Evolutionary conservation across 1,284 basidiomycete species (phyloP).

Genomic region (Cryptococcus floricola): DNA sequence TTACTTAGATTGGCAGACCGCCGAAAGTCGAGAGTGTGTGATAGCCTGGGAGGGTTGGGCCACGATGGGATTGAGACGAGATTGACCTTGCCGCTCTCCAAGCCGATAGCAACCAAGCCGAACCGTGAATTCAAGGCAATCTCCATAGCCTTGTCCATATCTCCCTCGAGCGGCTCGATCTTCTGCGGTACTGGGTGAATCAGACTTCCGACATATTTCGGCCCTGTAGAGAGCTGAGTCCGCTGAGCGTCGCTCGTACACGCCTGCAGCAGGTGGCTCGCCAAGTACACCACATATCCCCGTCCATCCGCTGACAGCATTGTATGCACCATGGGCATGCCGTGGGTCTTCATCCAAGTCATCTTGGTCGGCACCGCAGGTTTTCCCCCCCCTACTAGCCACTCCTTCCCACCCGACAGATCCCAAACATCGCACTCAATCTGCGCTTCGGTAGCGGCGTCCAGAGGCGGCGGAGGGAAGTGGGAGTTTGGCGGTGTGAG

Average conservation of each 20-base stretch:
- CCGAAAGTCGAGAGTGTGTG: slow-evolving; percentile 31
- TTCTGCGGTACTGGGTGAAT: slow-evolving; percentile 21
- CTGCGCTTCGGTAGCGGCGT: slow-evolving; percentile 40
- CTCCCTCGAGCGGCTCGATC: slow-evolving; percentile 53
- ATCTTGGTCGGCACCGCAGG: slow-evolving; percentile 21
- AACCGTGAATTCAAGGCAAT: slow-evolving; percentile 78
- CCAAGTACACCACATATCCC: slow-evolving; percentile 44
- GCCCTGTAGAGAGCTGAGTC: slow-evolving; percentile 7
- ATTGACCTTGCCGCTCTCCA: slow-evolving; percentile 57
- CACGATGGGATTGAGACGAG: slow-evolving; percentile 52
- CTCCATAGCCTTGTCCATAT: slow-evolving; percentile 58
- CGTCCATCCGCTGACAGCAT: slow-evolving; percentile 47
- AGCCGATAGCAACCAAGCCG: slow-evolving; percentile 79
- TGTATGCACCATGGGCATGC: slow-evolving; percentile 37
- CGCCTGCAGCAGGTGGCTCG: slow-evolving; percentile 13
- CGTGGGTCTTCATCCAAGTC: slow-evolving; percentile 22
- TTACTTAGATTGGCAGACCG: slow-evolving; percentile 40
- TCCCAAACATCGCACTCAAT: slow-evolving; percentile 45
- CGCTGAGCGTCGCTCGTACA: slow-evolving; percentile 4
- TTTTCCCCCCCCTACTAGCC: slow-evolving; percentile 18
- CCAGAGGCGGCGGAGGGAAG: slow-evolving; percentile 42
- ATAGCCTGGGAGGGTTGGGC: slow-evolving; percentile 21
- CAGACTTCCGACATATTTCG: slow-evolving; percentile 17
- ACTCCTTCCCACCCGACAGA: slow-evolving; percentile 25
- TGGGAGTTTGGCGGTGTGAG: slow-evolving; percentile 28